A percentile compares a stretch with the other conserved stretches of the same genome.
Evolutionary conservation across 2,329 filamentous ascomycete genomes (phyloP).

Genomic region (Rutstroemia sp.): DNA sequence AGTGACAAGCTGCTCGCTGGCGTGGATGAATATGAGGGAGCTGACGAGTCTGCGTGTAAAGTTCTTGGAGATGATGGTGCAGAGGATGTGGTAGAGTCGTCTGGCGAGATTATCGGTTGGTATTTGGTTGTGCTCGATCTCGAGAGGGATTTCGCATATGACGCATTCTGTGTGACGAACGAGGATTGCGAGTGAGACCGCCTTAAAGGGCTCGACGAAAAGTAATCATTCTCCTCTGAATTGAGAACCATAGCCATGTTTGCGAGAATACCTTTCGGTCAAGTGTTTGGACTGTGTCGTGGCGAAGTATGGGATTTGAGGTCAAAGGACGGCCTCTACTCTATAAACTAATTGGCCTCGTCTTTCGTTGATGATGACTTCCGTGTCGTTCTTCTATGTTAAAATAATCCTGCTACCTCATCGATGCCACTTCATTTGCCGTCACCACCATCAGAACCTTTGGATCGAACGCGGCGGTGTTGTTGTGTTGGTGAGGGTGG

Average conservation of each 20-base stretch:
- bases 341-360: background rate
- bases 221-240: conserved; percentile 50
- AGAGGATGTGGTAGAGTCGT: conserved; percentile 38
- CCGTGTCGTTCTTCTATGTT: background rate
- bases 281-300: background rate
- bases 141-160: conserved; percentile 35
- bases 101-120: conserved; percentile 20
- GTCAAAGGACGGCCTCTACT: conserved; percentile 1
- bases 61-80: conserved; percentile 49
- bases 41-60: conserved; percentile 41
- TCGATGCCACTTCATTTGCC: background rate
- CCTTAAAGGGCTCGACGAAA: conserved; percentile 45
- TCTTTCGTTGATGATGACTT: background rate
- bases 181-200: conserved; percentile 55
- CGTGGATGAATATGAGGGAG: conserved; percentile 54
- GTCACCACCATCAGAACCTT: background rate
- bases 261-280: background rate
- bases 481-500: background rate
- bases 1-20: conserved; percentile 56
- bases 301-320: conserved; percentile 2
- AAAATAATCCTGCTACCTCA: background rate
- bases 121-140: conserved; percentile 32
- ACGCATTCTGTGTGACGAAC: conserved; percentile 34
- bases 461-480: background rate
- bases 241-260: conserved; percentile 30